phyloP scores from a whole-genome alignment of 1,284 basidiomycete species.

The Ceratobasidium sp. region DNA sequence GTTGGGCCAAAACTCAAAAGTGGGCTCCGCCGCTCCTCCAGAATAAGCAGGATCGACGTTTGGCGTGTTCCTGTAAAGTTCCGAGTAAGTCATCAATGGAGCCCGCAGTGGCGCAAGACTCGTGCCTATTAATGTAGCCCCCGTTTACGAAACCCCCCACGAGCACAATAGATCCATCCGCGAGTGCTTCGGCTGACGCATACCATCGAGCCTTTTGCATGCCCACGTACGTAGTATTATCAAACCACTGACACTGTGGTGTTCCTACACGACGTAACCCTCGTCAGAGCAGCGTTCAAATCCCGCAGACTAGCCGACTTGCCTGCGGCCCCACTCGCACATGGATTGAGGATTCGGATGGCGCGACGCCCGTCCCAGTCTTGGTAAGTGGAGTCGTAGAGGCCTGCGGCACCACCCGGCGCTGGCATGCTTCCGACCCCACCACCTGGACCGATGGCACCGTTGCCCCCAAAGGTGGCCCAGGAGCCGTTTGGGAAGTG shows the following conservation, averaged over 20 bases:
- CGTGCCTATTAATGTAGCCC: constrained; percentile 73
- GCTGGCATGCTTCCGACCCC: constrained; percentile 41
- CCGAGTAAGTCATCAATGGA: constrained; percentile 5
- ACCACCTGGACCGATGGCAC: constrained; percentile 47
- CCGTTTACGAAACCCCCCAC: constrained; percentile 79
- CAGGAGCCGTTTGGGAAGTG: constrained; percentile 48
- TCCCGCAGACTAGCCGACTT: background rate
- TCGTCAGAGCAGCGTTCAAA: background rate
- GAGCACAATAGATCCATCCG: constrained; percentile 63
- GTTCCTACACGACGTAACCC: constrained; percentile 49
- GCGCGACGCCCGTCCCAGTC: constrained; percentile 44
- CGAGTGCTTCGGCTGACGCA: constrained; percentile 61
- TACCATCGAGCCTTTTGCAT: constrained; percentile 62
- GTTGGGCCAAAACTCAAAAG: constrained; percentile 81
- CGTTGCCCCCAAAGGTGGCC: constrained; percentile 48
- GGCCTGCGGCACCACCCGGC: constrained; percentile 31
- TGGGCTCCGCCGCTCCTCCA: constrained; percentile 60
- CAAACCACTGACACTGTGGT: constrained; percentile 58
- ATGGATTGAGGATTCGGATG: constrained; percentile 46
- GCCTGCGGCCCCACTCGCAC: constrained; percentile 25
- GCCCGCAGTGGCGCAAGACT: constrained; percentile 57
- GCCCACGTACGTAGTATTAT: constrained; percentile 53
- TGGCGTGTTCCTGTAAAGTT: constrained; percentile 36
- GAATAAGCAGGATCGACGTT: constrained; percentile 71
- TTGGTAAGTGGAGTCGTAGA: constrained; percentile 35